Percentiles rank a stretch among this genome's conserved stretches.
These are phyloP conservation scores for Clarireedia paspali DNA, from an alignment of 2,329 filamentous ascomycete genomes.

Conservation along the genomic window DNA sequence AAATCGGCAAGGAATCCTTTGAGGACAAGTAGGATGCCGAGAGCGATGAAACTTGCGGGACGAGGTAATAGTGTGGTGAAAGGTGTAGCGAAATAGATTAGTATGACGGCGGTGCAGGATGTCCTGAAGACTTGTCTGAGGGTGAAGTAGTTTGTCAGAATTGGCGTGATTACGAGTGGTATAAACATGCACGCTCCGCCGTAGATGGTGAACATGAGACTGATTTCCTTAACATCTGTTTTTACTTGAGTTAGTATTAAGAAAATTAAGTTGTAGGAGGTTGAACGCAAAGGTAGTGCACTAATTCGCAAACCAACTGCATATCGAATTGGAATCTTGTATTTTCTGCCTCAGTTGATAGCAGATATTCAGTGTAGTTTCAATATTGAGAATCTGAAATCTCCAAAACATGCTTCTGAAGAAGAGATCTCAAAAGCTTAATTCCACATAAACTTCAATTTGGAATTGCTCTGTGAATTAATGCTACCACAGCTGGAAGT, in stretches of 20 bases:
- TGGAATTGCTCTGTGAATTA: too few species aligned
- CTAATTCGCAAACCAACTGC: too few species aligned
- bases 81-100: neutral
- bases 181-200: neutral
- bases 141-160: neutral
- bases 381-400: too few species aligned
- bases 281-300: too few species aligned
- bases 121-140: neutral
- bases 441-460: too few species aligned
- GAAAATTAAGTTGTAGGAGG: neutral
- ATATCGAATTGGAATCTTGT: too few species aligned
- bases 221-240: neutral
- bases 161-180: neutral
- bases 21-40: neutral
- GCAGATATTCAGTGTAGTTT: too few species aligned
- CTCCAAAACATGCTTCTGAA: too few species aligned
- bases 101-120: neutral
- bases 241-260: neutral
- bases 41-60: neutral
- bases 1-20: conserved; percentile 1
- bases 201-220: conserved; percentile 4
- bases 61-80: neutral
- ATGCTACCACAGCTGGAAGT: too few species aligned
- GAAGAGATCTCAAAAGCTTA: too few species aligned
- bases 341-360: too few species aligned